Evolutionary conservation across 2,329 filamentous ascomycete genomes (phyloP).

Genomic region (Paramyrothecium sp.): DNA sequence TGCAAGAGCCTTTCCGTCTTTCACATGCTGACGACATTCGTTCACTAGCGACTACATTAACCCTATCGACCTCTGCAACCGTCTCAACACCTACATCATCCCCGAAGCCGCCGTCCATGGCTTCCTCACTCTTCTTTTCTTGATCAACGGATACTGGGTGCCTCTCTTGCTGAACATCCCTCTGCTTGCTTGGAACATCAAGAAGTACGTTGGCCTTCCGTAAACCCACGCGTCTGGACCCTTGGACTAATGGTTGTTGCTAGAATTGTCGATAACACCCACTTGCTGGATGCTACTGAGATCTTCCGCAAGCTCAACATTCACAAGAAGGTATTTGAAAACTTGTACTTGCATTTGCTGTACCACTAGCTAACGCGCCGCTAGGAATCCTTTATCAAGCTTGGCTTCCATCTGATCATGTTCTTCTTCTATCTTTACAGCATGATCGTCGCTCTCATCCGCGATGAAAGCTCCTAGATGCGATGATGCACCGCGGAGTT

Average conservation of each 20-base stretch:
- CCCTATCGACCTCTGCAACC: constrained; percentile 99
- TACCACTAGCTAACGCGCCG: constrained; percentile 17
- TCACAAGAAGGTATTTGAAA: constrained; percentile 81
- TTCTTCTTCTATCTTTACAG: constrained; percentile 99
- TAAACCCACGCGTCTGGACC: neutral
- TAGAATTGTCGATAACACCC: constrained; percentile 95
- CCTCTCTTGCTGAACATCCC: constrained; percentile 90
- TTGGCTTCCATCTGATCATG: constrained; percentile 98
- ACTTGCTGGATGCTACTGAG: constrained; percentile 94
- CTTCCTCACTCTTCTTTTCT: constrained; percentile 91
- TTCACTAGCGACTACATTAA: constrained; percentile 92
- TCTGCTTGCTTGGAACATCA: constrained; percentile 88
- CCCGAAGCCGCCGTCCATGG: constrained; percentile 97
- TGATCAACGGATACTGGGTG: constrained; percentile 99
- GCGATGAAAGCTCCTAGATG: constrained; percentile 82
- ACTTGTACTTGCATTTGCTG: neutral
- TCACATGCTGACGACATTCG: neutral
- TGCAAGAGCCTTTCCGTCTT: constrained; percentile 5
- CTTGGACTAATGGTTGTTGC: neutral
- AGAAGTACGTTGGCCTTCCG: constrained; percentile 72
- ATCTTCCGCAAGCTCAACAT: constrained; percentile 99
- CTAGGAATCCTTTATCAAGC: constrained; percentile 98
- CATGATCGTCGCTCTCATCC: constrained; percentile 96
- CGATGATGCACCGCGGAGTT: neutral
- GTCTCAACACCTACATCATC: constrained; percentile 98